A percentile compares a stretch with the other conserved stretches of the same genome.
phyloP scores from a whole-genome alignment of 352 stramenopile species.

The Globisporangium barbulae region DNA sequence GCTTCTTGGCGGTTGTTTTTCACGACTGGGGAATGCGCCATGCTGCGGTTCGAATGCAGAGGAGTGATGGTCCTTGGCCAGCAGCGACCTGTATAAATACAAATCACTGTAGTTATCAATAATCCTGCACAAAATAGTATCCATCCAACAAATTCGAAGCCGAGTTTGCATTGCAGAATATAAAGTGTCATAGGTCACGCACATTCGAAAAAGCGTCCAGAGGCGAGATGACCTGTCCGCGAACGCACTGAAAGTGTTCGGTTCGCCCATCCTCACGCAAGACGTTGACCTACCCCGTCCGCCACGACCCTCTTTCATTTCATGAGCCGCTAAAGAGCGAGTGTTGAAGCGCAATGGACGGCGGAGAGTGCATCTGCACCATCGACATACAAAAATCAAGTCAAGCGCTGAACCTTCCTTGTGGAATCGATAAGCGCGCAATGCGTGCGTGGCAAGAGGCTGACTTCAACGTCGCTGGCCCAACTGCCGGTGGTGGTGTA shows the following conservation, averaged over 20 bases:
- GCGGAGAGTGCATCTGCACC: neutral
- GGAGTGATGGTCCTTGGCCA: slow-evolving; percentile 8
- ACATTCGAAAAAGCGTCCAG: slow-evolving; percentile 2
- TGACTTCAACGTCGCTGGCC: neutral
- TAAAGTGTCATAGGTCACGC: neutral
- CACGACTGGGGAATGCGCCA: slow-evolving; percentile 9
- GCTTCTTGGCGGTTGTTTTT: slow-evolving; percentile 11
- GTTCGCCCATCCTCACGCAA: slow-evolving; percentile 7
- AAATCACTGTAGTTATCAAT: neutral
- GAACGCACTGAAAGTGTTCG: neutral
- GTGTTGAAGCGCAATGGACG: slow-evolving; percentile 10
- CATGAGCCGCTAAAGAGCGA: neutral
- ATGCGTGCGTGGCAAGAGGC: neutral
- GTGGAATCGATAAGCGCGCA: neutral
- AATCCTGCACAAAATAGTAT: neutral
- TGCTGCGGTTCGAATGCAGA: neutral
- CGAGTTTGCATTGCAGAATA: neutral
- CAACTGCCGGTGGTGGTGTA: neutral
- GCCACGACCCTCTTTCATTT: neutral
- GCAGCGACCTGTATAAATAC: neutral
- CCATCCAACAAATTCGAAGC: slow-evolving; percentile 11
- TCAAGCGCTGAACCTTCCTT: slow-evolving; percentile 1
- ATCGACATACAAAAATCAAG: neutral
- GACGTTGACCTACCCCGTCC: neutral
- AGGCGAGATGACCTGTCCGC: slow-evolving; percentile 1